These are phyloP conservation scores for Backusella tuberculispora DNA, from an alignment of 192 early-diverging fungal species.

Conservation along the genomic window DNA sequence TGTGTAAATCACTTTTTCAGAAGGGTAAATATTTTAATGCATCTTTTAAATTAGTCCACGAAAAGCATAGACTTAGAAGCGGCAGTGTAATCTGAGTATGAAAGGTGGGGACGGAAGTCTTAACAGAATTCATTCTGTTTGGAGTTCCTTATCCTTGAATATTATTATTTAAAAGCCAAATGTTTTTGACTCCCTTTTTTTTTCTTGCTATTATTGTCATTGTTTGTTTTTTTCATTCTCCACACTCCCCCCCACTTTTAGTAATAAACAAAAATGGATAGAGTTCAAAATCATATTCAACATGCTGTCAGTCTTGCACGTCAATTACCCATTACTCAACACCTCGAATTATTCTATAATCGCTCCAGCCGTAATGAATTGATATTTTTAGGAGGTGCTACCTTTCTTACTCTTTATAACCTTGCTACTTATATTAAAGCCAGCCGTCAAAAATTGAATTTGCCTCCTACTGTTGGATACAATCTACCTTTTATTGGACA, in stretches of 20 bases:
- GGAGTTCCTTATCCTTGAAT: not conserved
- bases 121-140: slow-evolving; percentile 2
- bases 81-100: not conserved
- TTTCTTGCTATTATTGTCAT: not conserved
- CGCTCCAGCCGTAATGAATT: slow-evolving; percentile 16
- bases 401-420: slow-evolving; percentile 23
- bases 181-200: not conserved
- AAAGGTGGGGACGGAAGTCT: not conserved
- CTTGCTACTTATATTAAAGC: slow-evolving; percentile 15
- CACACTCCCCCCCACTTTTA: not conserved
- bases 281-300: slow-evolving; percentile 13
- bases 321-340: slow-evolving; percentile 16
- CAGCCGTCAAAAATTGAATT: slow-evolving; percentile 4
- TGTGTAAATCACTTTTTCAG: not conserved
- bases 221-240: not conserved
- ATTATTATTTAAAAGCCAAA: not conserved
- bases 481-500: slow-evolving; percentile 33
- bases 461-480: slow-evolving; percentile 30
- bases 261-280: not conserved
- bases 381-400: slow-evolving; percentile 5
- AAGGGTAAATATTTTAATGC: not conserved
- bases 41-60: not conserved
- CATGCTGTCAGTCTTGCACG: not conserved
- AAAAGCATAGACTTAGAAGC: not conserved
- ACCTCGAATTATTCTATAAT: not conserved